Conservation (phyloP, 805 yeast genomes). For the Starmerella bombi region DNA sequence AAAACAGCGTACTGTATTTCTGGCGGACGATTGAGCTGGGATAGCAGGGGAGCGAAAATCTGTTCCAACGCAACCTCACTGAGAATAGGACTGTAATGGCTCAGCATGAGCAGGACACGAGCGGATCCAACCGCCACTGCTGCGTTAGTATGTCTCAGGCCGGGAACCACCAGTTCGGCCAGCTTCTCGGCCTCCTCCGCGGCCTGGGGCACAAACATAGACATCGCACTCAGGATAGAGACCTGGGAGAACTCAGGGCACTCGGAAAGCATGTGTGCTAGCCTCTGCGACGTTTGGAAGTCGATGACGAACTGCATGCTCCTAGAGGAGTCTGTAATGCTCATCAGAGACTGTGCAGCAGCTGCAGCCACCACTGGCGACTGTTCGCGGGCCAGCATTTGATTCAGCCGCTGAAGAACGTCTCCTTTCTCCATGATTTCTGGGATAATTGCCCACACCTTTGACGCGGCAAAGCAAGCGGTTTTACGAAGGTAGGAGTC, state of each 20-base stretch:
- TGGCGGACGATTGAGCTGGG: conserved; percentile 42
- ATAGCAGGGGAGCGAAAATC: conserved; percentile 51
- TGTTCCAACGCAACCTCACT: conserved; percentile 48
- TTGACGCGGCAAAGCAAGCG: conserved; percentile 57
- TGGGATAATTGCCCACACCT: conserved; percentile 46
- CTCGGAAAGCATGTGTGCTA: conserved; percentile 32
- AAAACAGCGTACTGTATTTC: conserved; percentile 75
- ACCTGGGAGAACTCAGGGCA: conserved; percentile 60
- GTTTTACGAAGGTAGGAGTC: conserved; percentile 53
- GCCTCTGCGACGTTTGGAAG: conserved; percentile 33
- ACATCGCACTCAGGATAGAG: conserved; percentile 49
- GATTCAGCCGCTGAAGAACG: conserved; percentile 39
- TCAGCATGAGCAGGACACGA: conserved; percentile 54
- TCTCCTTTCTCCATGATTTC: conserved; percentile 33
- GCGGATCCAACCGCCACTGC: conserved; percentile 69
- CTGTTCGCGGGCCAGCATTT: conserved; percentile 38
- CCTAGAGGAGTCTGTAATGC: conserved; percentile 45
- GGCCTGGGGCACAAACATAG: conserved; percentile 57
- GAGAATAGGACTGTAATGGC: conserved; percentile 53
- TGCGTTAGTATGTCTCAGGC: conserved; percentile 66
- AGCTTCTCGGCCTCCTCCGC: conserved; percentile 52
- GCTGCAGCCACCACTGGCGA: conserved; percentile 54
- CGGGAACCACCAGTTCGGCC: conserved; percentile 53
- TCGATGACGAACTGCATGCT: conserved; percentile 43
- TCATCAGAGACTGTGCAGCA: conserved; percentile 53